Evolutionary conservation across 2,329 filamentous ascomycete species (phyloP), one percentile per base, ranked within the genome.

Genomic region (Aspergillus sp.): DNA sequence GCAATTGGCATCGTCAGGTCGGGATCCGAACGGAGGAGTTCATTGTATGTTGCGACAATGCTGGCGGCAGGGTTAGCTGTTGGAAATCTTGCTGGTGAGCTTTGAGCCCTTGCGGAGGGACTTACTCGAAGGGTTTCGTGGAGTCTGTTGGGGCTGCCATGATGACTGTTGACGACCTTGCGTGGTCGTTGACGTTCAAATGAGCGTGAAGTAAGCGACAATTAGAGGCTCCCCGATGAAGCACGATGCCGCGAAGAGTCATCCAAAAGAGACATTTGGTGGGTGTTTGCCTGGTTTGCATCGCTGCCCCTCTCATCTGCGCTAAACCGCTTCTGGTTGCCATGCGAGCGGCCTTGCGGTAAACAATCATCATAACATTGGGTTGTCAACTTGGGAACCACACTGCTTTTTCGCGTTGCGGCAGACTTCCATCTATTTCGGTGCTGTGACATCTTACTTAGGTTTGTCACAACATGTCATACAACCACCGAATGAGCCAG

Each of bases 1-100:
- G 94, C 94, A 50, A 99, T 89, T 58, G 94, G 92, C 84, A 96
- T 97, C 32, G 93, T 97, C 49, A 97, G 82, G 57, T 96, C 89
- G 10, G 88, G 81, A 70, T 97, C 91, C 47, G 82, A 80, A 53
- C 68, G 68, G 55, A 89, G 81, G 45, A 88, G 81, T 46, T 78
- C 74, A 64, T 83, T 79, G 76, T 89, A 89, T 44, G 84, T 83
- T 51, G 79, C 74, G 61, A 88, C 85, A 56, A 89, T 85, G 70
- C 78, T 79, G 60, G 58, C 11, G 11, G 11, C 45, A 31, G 38
- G 31, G 42, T 52, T 45, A 52, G 50, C 32, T 14, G 25, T 10
- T 31, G 34, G 23, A 31, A n/a, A 16, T 41, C 14, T 19, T 5
- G 47, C 38, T 21, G 13, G 6, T 31, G 16, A n/a, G 25, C 25